Base-by-base conservation (phyloP, 306 rosid genomes). In the Cucurbita ficifolia region DNA sequence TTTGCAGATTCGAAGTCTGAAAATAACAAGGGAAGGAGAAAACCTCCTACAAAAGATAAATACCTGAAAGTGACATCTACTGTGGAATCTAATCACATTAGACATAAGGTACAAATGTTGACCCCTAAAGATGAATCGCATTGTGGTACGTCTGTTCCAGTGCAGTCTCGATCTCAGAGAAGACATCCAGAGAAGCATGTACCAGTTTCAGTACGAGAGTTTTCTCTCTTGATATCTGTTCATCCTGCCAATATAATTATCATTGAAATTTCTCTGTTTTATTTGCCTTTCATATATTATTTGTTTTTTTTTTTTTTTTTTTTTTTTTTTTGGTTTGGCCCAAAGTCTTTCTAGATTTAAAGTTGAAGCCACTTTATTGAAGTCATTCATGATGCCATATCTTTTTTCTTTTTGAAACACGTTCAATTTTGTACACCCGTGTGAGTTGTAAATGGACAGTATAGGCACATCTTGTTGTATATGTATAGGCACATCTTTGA, bases 181-280 rank as follows among this genome's bases (percentile, higher is more conserved):
- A 83, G 83, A 43, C 84, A 53, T 19, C 91, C 82, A 52, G 84
- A 88, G 87, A 89, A 85, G 76, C 86, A 88, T 81, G 88, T 80
- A 73, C 40, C 76, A 51, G 76, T 76, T 77, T 76, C 52, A 22
- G 81, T 79, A 55, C 7, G 53, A 35, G 50, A 14, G 10, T 3
- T 72, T 8, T 39, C 59, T 46, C 56, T 49, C 50, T 54, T 50
- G 45, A 70, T 70, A 16, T 48, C 42, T 46, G 16, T 33, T 70
- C 59, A 48, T 49, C 33, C 56, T 48, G 42, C 21, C 10, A 49
- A 50, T 49, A 48, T 14, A 22, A 73, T 14, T 56, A 57, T 24
- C 67, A 19, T 72, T 72, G 61, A 29, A 42, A 73, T 57, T 55
- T 57, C 29, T 54, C 14, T 18, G 35, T 17, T 24, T 14, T 46